These are phyloP conservation scores for Exophiala phaeomuriformis DNA, from an alignment of 2,329 filamentous ascomycete genomes.

Conservation along the genomic window DNA sequence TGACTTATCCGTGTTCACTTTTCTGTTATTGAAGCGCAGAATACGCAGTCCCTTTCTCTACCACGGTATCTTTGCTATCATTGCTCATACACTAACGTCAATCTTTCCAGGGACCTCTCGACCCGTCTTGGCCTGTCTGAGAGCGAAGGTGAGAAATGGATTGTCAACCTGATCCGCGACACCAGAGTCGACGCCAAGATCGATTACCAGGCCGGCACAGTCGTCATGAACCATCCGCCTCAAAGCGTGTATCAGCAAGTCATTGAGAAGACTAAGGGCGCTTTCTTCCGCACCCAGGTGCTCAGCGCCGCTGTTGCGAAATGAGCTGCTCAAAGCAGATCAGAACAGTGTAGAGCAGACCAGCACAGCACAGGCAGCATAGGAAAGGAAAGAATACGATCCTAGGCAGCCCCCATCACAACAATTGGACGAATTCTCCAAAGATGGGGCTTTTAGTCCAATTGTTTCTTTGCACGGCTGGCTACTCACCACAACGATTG, in stretches of 20 bases:
- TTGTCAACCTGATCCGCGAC: slow-evolving; percentile 97
- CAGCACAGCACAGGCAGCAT: neutral
- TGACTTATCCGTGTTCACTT: slow-evolving; percentile 11
- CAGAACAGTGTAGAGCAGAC: no score
- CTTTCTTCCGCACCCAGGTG: slow-evolving; percentile 97
- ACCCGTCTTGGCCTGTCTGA: slow-evolving; percentile 82
- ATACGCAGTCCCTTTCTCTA: neutral
- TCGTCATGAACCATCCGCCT: slow-evolving; percentile 98
- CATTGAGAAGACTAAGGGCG: slow-evolving; percentile 97
- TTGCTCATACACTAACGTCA: neutral
- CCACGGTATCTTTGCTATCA: neutral
- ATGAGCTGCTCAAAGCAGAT: slow-evolving; percentile 29
- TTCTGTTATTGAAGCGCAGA: neutral
- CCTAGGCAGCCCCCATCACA: no score
- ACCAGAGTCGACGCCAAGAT: slow-evolving; percentile 98
- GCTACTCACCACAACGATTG: no score
- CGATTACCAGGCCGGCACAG: slow-evolving; percentile 96
- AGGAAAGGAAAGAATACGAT: neutral
- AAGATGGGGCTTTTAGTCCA: no score
- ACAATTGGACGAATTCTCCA: no score
- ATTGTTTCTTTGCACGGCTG: no score
- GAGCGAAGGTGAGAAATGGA: slow-evolving; percentile 99
- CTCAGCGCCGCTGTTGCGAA: slow-evolving; percentile 56
- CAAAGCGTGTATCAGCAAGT: slow-evolving; percentile 99
- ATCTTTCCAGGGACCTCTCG: slow-evolving; percentile 60